Conservation (phyloP, 1,139 yeast species). For the Diutina sp. region DNA sequence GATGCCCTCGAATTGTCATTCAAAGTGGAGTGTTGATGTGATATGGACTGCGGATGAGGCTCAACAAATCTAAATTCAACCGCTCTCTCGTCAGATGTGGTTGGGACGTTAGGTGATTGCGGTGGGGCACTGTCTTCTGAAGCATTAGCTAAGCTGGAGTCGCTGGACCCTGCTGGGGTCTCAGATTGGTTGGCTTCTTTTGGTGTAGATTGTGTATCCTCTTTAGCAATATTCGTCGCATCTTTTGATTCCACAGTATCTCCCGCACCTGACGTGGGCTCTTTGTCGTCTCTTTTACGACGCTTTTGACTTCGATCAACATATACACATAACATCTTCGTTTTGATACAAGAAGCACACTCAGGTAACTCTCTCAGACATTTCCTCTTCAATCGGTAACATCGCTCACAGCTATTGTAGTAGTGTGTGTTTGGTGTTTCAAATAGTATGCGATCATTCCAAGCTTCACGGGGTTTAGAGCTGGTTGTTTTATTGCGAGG, state of each 20-base stretch:
- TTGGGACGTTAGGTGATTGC: not conserved
- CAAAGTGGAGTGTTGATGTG: not conserved
- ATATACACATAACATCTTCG: not conserved
- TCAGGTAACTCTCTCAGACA: not conserved
- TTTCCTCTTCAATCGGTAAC: constrained; percentile 1
- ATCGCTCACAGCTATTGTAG: not conserved
- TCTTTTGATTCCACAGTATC: not conserved
- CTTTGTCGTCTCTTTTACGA: not conserved
- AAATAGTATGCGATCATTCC: not conserved
- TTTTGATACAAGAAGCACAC: not conserved
- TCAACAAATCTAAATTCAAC: not conserved
- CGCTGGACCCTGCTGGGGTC: not conserved
- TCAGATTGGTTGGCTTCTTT: not conserved
- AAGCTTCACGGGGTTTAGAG: not conserved
- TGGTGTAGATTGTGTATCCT: not conserved
- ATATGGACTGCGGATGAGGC: not conserved
- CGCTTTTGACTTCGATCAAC: not conserved
- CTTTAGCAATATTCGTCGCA: not conserved
- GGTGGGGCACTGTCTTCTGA: not conserved
- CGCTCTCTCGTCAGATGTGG: not conserved
- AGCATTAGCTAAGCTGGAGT: not conserved
- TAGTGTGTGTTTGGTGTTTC: not conserved
- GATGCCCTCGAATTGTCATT: not conserved
- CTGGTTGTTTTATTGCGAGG: not conserved
- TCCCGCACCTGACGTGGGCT: not conserved